Evolutionary conservation across 2,329 filamentous ascomycete species (phyloP).

Genomic region (Epichloe glyceriae): DNA sequence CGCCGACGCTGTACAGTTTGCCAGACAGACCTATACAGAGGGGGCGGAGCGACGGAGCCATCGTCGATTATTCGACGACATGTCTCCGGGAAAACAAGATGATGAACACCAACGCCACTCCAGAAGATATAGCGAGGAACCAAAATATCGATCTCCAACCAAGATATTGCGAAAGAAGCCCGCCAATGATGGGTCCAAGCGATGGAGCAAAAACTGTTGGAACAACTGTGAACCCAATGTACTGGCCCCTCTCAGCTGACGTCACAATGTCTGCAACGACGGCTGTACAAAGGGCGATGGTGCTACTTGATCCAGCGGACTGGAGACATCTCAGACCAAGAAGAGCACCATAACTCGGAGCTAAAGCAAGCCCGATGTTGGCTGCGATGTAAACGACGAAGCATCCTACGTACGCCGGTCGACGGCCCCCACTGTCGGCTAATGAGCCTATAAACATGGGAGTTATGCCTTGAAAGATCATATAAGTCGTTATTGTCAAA

Average conservation of each 20-base stretch:
- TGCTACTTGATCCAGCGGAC: conserved; percentile 44
- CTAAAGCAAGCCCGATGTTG: conserved; percentile 39
- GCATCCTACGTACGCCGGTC: conserved; percentile 39
- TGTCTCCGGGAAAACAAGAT: conserved; percentile 41
- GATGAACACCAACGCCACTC: conserved; percentile 28
- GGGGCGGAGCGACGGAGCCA: conserved; percentile 32
- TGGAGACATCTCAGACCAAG: conserved; percentile 43
- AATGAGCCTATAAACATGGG: conserved; percentile 44
- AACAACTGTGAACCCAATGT: conserved; percentile 39
- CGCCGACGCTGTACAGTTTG: conserved; percentile 16
- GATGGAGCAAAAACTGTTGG: conserved; percentile 35
- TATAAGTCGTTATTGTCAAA: conserved; percentile 40
- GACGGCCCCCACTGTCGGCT: conserved; percentile 39
- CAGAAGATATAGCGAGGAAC: conserved; percentile 39
- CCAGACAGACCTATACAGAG: conserved; percentile 22
- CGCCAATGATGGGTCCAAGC: conserved; percentile 45
- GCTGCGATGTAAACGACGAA: conserved; percentile 40
- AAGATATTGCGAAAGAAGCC: conserved; percentile 40
- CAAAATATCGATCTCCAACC: conserved; percentile 51
- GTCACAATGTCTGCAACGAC: conserved; percentile 53
- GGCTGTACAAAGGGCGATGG: conserved; percentile 42
- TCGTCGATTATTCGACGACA: conserved; percentile 36
- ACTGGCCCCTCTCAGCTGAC: conserved; percentile 46
- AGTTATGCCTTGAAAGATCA: conserved; percentile 47
- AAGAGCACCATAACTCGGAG: conserved; percentile 35